Evolutionary conservation across 2,329 filamentous ascomycete genomes (phyloP).

Genomic region (Fusarium guadeloupense): DNA sequence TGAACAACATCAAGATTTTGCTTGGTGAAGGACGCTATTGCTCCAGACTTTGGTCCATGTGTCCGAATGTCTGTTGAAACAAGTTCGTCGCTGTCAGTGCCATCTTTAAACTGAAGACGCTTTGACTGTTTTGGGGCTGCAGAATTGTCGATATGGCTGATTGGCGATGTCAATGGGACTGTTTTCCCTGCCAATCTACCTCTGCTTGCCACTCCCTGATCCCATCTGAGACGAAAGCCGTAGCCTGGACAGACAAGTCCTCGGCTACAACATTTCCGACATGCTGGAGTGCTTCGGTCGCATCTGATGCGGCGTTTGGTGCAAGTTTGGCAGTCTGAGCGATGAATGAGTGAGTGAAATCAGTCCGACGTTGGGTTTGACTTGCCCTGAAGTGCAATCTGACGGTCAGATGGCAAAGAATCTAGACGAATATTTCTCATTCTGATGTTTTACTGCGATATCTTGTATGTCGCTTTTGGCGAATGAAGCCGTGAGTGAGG

Average conservation of each 20-base stretch:
- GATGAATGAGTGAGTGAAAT: background rate
- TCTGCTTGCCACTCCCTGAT: slow-evolving; percentile 4
- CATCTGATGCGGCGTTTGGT: slow-evolving; percentile 3
- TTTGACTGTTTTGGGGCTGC: background rate
- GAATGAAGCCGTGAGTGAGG: background rate
- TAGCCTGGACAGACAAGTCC: slow-evolving; percentile 1
- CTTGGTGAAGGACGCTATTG: background rate
- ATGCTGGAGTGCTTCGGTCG: background rate
- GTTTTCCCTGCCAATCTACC: background rate
- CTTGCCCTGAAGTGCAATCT: background rate
- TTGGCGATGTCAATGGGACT: background rate
- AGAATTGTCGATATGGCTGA: background rate
- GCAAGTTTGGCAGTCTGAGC: background rate
- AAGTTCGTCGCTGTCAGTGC: background rate
- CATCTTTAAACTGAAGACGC: background rate
- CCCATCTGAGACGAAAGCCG: background rate
- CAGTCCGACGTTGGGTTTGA: background rate
- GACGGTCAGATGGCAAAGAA: background rate
- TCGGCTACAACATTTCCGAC: background rate
- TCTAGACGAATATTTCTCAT: slow-evolving; percentile 4
- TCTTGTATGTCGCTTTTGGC: accelerated
- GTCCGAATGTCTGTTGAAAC: background rate
- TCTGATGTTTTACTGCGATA: background rate
- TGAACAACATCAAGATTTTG: background rate
- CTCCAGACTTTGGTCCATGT: accelerated